Evolutionary conservation across 345 rosid genomes (phyloP), one percentile per base, ranked within the genome.

Genomic region (Sisymbrium altissimum): DNA sequence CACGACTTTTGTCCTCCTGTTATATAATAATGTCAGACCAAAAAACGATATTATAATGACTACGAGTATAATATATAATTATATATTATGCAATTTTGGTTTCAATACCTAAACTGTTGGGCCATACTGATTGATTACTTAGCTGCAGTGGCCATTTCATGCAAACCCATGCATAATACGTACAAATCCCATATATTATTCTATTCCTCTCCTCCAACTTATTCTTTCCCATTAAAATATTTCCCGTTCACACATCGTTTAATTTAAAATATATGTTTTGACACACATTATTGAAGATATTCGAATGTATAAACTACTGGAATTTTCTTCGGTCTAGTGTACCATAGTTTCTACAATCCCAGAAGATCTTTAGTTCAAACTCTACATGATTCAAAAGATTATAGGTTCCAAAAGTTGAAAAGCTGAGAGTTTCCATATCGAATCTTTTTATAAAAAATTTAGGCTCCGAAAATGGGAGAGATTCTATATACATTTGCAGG

Each of bases 161-260:
- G 80, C 80, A 77, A 77, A 4, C 80, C 80, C 80, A 77, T 77
- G 80, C 76, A 77, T 70, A 77, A 77, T 77, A 70, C 80, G 80
- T 77, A 71, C 80, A 77, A 77, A 77, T 29, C 32, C 9, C 45
- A 9, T 45, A 35, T 64, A 71, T 64, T 71, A 46, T 71, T 70
- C 1, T 71, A 71, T 77, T 64, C 43, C 36, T 77, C 63, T 49
- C 48, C 52, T 43, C 53, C 52, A 64, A 53, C 64, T 76, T 77
- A 77, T 57, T 71, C 76, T 57, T 70, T 57, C 76, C 36, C 46
- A 44, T 64, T 64, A 27, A 10, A 39, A 56, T 70, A 77, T 12
- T 14, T 45, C 15, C 32, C 45, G 40, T 69, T 69, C 68, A 70
- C 61, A 64, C 59, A 46, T 69, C 36, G 23, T 45, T 57, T 48